Conservation (phyloP, 208 protist genomes). For the Lotmaria passim region DNA sequence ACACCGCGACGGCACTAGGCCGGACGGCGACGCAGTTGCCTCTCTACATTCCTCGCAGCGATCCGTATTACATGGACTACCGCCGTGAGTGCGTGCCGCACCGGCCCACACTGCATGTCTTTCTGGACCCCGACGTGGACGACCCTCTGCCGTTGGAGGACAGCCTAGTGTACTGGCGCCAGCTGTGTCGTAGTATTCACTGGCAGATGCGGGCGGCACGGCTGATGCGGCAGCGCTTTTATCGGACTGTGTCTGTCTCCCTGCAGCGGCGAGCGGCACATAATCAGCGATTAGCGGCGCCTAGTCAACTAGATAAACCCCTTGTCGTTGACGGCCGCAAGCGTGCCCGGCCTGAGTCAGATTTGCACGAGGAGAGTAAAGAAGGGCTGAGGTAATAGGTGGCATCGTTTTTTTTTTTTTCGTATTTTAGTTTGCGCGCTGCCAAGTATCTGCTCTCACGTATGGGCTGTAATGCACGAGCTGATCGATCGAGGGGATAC, state of each 20-base stretch:
- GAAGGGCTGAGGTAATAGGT: no score
- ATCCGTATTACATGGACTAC: constrained; percentile 83
- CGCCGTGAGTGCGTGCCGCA: constrained; percentile 60
- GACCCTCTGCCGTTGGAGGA: constrained; percentile 48
- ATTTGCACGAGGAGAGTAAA: not conserved
- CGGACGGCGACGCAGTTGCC: constrained; percentile 57
- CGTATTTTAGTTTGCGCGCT: no score
- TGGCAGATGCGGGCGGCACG: constrained; percentile 68
- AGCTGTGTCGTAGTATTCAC: constrained; percentile 64
- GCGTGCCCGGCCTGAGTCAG: constrained; percentile 4
- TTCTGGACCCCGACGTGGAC: constrained; percentile 75
- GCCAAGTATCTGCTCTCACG: no score
- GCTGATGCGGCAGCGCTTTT: constrained; percentile 55
- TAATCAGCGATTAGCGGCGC: not conserved
- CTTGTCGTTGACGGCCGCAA: constrained; percentile 2
- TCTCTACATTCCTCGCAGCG: constrained; percentile 65
- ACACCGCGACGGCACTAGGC: constrained; percentile 92
- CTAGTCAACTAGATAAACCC: not conserved
- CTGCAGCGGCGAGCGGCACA: constrained; percentile 15
- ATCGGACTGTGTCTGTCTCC: constrained; percentile 40
- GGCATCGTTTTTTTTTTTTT: constrained; percentile 25
- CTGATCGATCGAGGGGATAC: no score
- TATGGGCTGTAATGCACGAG: no score
- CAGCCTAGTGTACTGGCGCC: constrained; percentile 66
- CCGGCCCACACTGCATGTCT: constrained; percentile 76